Percentiles rank a stretch among this genome's conserved stretches.
phyloP scores from a whole-genome alignment of 1,284 basidiomycete species.

The Pseudozyma tsukubaensis region DNA sequence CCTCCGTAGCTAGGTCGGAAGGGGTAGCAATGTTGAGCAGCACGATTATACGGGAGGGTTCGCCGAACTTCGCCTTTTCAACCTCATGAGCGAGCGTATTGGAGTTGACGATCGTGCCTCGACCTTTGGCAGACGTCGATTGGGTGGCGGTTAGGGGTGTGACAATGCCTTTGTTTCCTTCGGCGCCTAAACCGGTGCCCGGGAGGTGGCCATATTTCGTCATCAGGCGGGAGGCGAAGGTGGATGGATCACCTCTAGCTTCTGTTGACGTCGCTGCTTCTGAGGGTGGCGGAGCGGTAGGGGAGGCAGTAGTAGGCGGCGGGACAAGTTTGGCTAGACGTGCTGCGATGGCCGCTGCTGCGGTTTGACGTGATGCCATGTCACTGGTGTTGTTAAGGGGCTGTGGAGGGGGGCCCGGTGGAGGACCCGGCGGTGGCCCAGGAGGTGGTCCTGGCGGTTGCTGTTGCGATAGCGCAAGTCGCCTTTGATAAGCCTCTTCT shows the following conservation, averaged over 20 bases:
- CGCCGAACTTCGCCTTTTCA: constrained; percentile 20
- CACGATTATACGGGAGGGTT: constrained; percentile 19
- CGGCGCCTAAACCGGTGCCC: constrained; percentile 61
- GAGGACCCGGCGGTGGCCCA: constrained; percentile 19
- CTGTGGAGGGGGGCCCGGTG: constrained; percentile 3
- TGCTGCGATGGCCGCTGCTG: constrained; percentile 59
- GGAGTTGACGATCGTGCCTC: constrained; percentile 14
- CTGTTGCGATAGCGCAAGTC: constrained; percentile 33
- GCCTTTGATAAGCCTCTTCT: constrained; percentile 38
- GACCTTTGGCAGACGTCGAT: not conserved
- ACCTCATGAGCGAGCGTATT: no score
- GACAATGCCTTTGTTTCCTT: constrained; percentile 55
- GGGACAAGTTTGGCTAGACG: constrained; percentile 22
- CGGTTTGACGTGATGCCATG: constrained; percentile 30
- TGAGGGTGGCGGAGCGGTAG: not conserved
- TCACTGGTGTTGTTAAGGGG: not conserved
- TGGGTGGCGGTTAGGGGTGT: constrained; percentile 34
- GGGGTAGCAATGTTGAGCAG: constrained; percentile 27
- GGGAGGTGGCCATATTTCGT: constrained; percentile 52
- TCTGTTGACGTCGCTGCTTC: no score
- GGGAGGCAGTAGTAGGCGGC: not conserved
- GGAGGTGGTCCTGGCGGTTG: constrained; percentile 40
- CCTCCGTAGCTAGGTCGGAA: not conserved
- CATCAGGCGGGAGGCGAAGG: constrained; percentile 61
- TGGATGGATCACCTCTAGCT: constrained; percentile 1